These are phyloP conservation scores for carrot (Daucus carota) DNA, from an alignment of 129 eudicot genomes.

Conservation along the genomic window DH1_v3.0 NC_030383.2:14273001-14273500, in stretches of 20 bases:
- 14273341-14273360: slow-evolving; percentile 60
- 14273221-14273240: slow-evolving; percentile 58
- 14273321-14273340: slow-evolving; percentile 61
- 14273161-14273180: too few species aligned
- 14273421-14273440: slow-evolving; percentile 56
- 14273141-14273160: too few species aligned
- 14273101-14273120: too few species aligned
- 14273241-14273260: slow-evolving; percentile 79
- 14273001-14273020: neutral
- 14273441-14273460: slow-evolving; percentile 60
- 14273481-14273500: slow-evolving; percentile 26
- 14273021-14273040: neutral
- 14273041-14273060: neutral
- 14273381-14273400: slow-evolving; percentile 44
- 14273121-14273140: too few species aligned
- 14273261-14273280: slow-evolving; percentile 72
- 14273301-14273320: slow-evolving; percentile 90
- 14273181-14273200: too few species aligned
- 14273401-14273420: slow-evolving; percentile 57
- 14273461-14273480: slow-evolving; percentile 40
- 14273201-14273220: slow-evolving; percentile 81
- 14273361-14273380: slow-evolving; percentile 80
- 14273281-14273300: slow-evolving; percentile 70
- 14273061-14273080: slow-evolving; percentile 7
- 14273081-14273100: neutral